Base-by-base conservation (phyloP, 83 land plant genomes). In the Picea abies region DNA sequence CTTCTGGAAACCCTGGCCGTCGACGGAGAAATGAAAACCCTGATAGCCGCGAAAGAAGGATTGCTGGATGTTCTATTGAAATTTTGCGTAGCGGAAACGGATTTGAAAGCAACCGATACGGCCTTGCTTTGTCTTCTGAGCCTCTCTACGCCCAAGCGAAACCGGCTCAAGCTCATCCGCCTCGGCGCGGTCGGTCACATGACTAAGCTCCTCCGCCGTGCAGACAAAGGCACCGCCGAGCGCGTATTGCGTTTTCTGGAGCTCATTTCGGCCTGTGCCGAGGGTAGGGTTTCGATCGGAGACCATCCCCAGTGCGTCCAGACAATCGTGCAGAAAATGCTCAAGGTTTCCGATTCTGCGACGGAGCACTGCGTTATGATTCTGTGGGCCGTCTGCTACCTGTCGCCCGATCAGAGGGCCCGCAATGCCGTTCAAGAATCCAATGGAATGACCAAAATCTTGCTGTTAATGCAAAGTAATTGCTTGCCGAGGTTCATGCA, bases 391-490 rank as follows among this genome's bases (percentile, higher is more conserved):
- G 81, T 94, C 10, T 94, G 94, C 81, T 83, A 77, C 79, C 44
- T 82, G 66, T 88, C 78, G 71, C 6, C 87, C n/a, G 90, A 90
- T 69, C 37, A 78, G 75, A 63, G 80, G 37, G 93, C 88, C 70
- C 78, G 25, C 78, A 89, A 85, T 79, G 81, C 82, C 63, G 86
- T 86, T 84, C 71, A 84, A 77, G 26, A 49, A 77, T 72, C 78
- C 62, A 83, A 86, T 26, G 93, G 89, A 15, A 2, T 85, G 80
- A 80, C 94, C 49, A 93, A 89, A 85, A 62, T 93, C 12, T 32
- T 93, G 89, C 49, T 93, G 79, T 62, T 93, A 81, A 83, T 93
- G 89, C 95, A 93, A 85, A 91, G 89, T 65, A 78, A 86, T 58
- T 91, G 89, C 87, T 86, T 92, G 80, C 84, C 92, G 58, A 78